Conservation (phyloP, 2,329 filamentous ascomycete species). For the Aspergillus sp. region DNA sequence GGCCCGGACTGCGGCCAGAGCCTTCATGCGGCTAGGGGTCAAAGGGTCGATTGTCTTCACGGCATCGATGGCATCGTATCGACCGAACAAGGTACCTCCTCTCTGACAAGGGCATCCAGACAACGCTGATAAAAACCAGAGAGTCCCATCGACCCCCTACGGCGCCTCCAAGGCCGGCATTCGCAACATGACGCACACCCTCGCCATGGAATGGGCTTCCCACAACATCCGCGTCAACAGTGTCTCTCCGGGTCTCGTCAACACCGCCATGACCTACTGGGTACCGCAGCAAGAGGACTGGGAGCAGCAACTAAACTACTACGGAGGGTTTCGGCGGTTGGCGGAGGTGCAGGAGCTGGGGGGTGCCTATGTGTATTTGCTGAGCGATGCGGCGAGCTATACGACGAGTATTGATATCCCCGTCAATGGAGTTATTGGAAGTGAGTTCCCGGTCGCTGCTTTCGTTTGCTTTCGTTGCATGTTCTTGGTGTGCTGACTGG, state of each 20-base stretch:
- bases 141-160: slow-evolving; percentile 34
- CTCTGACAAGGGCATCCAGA: background rate
- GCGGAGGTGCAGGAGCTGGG: slow-evolving; percentile 46
- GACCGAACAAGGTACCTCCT: slow-evolving; percentile 33
- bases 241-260: slow-evolving; percentile 31
- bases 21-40: slow-evolving; percentile 39
- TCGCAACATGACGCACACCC: slow-evolving; percentile 37
- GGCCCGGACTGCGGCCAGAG: slow-evolving; percentile 35
- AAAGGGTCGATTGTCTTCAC: slow-evolving; percentile 43
- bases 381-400: slow-evolving; percentile 42
- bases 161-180: slow-evolving; percentile 40
- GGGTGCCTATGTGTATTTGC: slow-evolving; percentile 43
- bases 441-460: slow-evolving; percentile 8
- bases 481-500: background rate
- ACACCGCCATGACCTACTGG: slow-evolving; percentile 41
- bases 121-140: background rate
- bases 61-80: slow-evolving; percentile 36
- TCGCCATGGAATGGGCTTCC: slow-evolving; percentile 63
- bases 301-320: slow-evolving; percentile 47
- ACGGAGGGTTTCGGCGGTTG: slow-evolving; percentile 46
- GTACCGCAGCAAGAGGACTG: slow-evolving; percentile 44
- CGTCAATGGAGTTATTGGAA: slow-evolving; percentile 42
- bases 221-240: slow-evolving; percentile 63
- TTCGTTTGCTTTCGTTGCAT: background rate
- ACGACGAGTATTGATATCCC: slow-evolving; percentile 45